These are phyloP conservation scores for Capsicum baccatum DNA, from an alignment of 257 asterid species.

Conservation along the genomic window DNA sequence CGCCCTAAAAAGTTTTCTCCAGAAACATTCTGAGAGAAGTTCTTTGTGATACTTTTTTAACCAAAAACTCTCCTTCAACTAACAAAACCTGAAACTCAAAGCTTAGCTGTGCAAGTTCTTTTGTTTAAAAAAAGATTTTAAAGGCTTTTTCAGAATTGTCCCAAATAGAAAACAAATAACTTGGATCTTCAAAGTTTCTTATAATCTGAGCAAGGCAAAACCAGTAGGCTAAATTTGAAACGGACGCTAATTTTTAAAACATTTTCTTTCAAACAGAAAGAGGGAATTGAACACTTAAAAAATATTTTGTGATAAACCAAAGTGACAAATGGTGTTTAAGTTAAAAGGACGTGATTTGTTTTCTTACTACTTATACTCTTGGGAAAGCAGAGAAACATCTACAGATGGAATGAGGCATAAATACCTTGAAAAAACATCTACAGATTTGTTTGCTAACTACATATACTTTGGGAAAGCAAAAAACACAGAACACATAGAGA, in stretches of 20 bases:
- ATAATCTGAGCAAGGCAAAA: neutral
- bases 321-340: neutral
- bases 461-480: too few relatives aligned
- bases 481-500: too few relatives aligned
- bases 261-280: neutral
- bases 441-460: too few relatives aligned
- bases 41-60: neutral
- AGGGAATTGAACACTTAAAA: neutral
- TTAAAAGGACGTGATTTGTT: neutral
- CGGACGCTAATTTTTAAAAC: neutral
- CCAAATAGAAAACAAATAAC: neutral
- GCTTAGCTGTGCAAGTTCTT: neutral
- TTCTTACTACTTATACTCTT: neutral
- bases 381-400: neutral
- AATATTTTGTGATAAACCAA: neutral
- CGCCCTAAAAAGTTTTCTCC: neutral
- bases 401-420: neutral
- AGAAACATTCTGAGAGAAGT: neutral
- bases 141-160: neutral
- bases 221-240: neutral
- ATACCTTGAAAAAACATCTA: too few relatives aligned
- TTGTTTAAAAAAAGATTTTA: neutral
- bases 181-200: neutral
- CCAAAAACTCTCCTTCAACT: neutral
- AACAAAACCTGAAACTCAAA: neutral